Evolutionary conservation across 148 eudicot genomes (phyloP).

Genomic region (Rhododendron williamsianum): DNA sequence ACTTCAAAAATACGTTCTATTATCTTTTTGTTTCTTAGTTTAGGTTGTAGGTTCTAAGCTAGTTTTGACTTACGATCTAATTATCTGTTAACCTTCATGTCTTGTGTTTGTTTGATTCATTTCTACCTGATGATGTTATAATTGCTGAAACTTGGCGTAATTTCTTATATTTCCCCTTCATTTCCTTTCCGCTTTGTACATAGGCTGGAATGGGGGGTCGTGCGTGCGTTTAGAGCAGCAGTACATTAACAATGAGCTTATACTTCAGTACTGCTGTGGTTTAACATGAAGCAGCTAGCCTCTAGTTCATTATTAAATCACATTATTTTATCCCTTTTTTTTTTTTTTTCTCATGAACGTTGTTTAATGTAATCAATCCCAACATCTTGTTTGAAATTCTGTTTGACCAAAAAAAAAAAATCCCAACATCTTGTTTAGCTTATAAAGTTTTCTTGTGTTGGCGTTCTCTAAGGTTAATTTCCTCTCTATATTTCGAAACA

Average conservation of each 20-base stretch:
- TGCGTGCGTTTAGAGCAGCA: not conserved
- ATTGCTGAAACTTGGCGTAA: not conserved
- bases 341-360: not conserved
- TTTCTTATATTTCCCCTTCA: not conserved
- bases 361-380: not conserved
- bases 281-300: not conserved
- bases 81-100: not conserved
- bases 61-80: not conserved
- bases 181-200: not conserved
- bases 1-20: not conserved
- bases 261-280: not conserved
- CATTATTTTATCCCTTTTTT: not conserved
- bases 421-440: not conserved
- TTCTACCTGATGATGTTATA: not conserved
- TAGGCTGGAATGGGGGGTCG: not conserved
- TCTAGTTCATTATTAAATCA: not conserved
- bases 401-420: too few relatives aligned
- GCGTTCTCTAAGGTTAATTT: not conserved
- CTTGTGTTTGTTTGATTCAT: not conserved
- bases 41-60: not conserved
- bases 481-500: not conserved
- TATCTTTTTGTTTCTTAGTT: not conserved
- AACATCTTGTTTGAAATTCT: not conserved
- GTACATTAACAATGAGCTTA: not conserved
- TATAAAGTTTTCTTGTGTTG: not conserved